Evolutionary conservation across 495 filamentous ascomycete genomes (phyloP).

Genomic region (Ascobolus immersus): DNA sequence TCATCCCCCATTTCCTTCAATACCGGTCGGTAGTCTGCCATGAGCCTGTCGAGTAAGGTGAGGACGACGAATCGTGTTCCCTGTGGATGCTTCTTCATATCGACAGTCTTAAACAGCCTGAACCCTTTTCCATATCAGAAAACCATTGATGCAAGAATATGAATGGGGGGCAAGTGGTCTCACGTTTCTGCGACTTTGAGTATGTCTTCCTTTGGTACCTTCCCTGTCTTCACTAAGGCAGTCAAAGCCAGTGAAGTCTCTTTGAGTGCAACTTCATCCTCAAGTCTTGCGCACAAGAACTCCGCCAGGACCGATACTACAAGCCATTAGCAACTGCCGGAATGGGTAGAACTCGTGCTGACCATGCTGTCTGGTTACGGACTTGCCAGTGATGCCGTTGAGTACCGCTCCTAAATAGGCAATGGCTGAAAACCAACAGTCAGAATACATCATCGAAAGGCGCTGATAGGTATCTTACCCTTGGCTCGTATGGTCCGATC

Average conservation of each 20-base stretch:
- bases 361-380: constrained; percentile 38
- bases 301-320: constrained; percentile 29
- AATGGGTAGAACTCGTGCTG: background rate
- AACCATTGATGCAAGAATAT: no score
- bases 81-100: constrained; percentile 37
- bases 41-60: constrained; percentile 36
- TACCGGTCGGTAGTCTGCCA: constrained; percentile 34
- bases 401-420: constrained; percentile 44
- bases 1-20: constrained; percentile 30
- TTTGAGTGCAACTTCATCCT: constrained; percentile 24
- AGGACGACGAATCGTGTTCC: constrained; percentile 36
- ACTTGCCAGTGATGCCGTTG: constrained; percentile 27
- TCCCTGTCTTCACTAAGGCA: constrained; percentile 24
- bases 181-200: no score
- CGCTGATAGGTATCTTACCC: constrained; percentile 6
- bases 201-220: constrained; percentile 1
- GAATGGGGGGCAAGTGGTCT: no score
- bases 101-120: constrained; percentile 16
- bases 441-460: background rate
- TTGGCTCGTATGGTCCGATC: constrained; percentile 36
- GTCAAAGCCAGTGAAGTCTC: constrained; percentile 16
- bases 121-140: no score
- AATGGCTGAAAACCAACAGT: constrained; percentile 23
- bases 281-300: constrained; percentile 35
- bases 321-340: background rate